Conservation (phyloP, 257 asterid genomes). For the Primulina eburnea region DNA sequence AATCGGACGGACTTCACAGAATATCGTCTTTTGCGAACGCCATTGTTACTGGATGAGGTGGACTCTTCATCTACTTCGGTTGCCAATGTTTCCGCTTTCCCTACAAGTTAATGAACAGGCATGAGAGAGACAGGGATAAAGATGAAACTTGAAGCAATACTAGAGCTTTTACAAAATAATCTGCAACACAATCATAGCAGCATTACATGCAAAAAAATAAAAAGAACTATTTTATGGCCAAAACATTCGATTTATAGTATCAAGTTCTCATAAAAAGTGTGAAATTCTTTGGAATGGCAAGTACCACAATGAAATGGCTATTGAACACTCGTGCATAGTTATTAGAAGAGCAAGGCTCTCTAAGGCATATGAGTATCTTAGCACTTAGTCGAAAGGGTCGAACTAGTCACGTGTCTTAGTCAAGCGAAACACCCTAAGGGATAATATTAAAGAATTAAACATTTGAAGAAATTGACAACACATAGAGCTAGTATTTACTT, state of each 20-base stretch:
- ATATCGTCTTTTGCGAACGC: conserved; percentile 52
- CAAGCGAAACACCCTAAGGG: neutral
- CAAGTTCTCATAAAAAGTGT: neutral
- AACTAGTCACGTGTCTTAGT: neutral
- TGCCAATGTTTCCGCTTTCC: conserved; percentile 47
- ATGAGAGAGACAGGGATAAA: neutral
- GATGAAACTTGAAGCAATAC: neutral
- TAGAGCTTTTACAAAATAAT: neutral
- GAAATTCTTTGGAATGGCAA: neutral
- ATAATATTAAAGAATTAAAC: too few species aligned
- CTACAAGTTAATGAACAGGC: conserved; percentile 37
- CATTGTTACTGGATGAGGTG: conserved; percentile 41
- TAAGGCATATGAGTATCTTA: neutral
- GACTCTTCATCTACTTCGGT: conserved; percentile 49
- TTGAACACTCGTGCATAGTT: neutral
- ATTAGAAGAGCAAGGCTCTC: neutral
- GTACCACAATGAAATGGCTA: conserved; percentile 7
- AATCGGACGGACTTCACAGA: conserved; percentile 47
- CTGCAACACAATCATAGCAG: neutral
- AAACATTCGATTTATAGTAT: neutral
- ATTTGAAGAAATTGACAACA: neutral
- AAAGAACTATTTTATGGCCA: neutral
- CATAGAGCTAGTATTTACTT: neutral
- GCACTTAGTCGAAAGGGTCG: neutral
- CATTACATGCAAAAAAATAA: conserved; percentile 7